Conservation (phyloP, 345 rosid species). For the Hypericum androsaemum region DNA sequence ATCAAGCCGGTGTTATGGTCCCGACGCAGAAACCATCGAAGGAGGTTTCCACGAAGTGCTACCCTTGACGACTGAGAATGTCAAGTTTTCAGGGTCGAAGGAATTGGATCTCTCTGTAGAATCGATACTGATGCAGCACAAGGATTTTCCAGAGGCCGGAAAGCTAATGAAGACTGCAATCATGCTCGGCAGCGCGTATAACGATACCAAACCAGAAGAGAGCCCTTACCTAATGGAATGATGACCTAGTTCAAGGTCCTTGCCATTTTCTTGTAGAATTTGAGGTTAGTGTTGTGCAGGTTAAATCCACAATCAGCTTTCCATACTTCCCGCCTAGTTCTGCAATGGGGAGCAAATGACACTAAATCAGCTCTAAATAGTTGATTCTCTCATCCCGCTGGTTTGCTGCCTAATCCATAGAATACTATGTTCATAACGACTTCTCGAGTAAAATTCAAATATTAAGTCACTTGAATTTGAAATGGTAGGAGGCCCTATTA, state of each 20-base stretch:
- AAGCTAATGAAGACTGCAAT: slow-evolving; percentile 76
- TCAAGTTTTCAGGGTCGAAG: slow-evolving; percentile 19
- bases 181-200: slow-evolving; percentile 49
- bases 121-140: slow-evolving; percentile 73
- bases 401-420: no score
- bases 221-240: slow-evolving; percentile 26
- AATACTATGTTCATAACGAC: no score
- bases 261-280: no score
- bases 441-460: no score
- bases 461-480: no score
- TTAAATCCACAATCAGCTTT: no score
- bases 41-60: slow-evolving; percentile 59
- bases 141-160: slow-evolving; percentile 73
- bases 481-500: no score
- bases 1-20: slow-evolving; percentile 61
- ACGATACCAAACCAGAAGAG: slow-evolving; percentile 17
- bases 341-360: no score
- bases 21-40: slow-evolving; percentile 46
- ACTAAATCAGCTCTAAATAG: no score
- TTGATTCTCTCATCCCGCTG: no score
- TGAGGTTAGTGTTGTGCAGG: no score
- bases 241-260: neutral
- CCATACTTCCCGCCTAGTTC: no score
- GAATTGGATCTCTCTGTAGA: slow-evolving; percentile 48
- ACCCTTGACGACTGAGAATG: slow-evolving; percentile 48